These are phyloP conservation scores for Trichosporon ovoides DNA, from an alignment of 1,284 basidiomycete genomes.

Conservation along the genomic window DNA sequence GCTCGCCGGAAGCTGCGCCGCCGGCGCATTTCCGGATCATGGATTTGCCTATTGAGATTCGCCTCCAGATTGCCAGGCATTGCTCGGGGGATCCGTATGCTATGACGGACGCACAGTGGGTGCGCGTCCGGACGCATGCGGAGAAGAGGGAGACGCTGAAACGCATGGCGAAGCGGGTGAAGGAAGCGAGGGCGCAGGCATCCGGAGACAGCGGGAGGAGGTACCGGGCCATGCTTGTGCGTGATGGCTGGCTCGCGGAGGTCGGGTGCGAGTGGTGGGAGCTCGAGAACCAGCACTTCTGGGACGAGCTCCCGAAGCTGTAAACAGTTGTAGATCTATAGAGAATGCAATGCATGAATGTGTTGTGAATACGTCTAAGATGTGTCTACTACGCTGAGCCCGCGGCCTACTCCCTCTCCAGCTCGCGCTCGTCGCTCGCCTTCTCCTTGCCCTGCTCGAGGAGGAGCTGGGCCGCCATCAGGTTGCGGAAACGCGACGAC, in stretches of 20 bases:
- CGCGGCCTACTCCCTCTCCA: not conserved
- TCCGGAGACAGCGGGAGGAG: slow-evolving; percentile 14
- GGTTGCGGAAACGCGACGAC: slow-evolving; percentile 59
- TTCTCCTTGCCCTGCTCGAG: slow-evolving; percentile 28
- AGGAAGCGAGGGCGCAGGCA: slow-evolving; percentile 9
- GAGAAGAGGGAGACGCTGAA: slow-evolving; percentile 22
- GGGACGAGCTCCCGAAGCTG: not conserved
- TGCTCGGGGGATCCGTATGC: slow-evolving; percentile 30
- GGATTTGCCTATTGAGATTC: slow-evolving; percentile 39
- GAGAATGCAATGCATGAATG: too few relatives aligned
- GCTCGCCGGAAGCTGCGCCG: not conserved
- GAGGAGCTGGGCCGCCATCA: slow-evolving; percentile 78
- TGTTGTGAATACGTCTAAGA: too few relatives aligned
- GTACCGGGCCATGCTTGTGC: slow-evolving; percentile 20
- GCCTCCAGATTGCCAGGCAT: slow-evolving; percentile 35
- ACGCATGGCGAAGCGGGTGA: slow-evolving; percentile 12
- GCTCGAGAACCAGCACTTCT: slow-evolving; percentile 15
- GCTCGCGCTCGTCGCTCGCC: not conserved
- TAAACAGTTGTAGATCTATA: too few relatives aligned
- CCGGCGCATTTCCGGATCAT: slow-evolving; percentile 29
- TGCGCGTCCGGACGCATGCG: slow-evolving; percentile 28
- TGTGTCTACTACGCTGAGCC: not conserved
- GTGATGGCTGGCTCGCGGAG: slow-evolving; percentile 32
- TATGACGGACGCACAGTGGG: slow-evolving; percentile 36
- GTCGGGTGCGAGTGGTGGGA: slow-evolving; percentile 41